Conservation (phyloP, 306 rosid genomes). For the Hippophae tibetana region DNA sequence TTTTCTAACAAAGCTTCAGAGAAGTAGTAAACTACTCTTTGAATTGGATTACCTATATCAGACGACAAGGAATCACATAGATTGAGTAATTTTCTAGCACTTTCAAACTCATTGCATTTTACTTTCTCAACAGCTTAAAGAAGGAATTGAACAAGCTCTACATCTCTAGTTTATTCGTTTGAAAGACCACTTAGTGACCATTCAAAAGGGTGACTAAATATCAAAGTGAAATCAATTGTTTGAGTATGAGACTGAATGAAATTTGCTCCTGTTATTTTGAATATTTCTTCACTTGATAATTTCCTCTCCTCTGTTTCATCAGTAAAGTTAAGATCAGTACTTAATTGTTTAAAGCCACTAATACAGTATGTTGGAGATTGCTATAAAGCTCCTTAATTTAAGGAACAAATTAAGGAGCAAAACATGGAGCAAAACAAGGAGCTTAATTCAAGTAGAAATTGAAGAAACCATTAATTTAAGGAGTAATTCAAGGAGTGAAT, state of each 20-base stretch:
- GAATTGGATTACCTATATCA: slow-evolving; percentile 33
- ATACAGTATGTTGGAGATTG: no score
- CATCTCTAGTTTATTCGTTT: slow-evolving; percentile 37
- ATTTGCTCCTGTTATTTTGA: slow-evolving; percentile 43
- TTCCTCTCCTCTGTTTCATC: slow-evolving; percentile 11
- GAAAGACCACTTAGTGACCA: slow-evolving; percentile 31
- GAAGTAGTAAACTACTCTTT: slow-evolving; percentile 40
- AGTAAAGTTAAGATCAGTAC: background rate
- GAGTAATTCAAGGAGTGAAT: no score
- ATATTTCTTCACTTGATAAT: slow-evolving; percentile 40
- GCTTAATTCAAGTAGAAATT: no score
- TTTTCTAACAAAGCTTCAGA: slow-evolving; percentile 39
- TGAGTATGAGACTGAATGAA: slow-evolving; percentile 37
- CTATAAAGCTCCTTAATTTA: no score
- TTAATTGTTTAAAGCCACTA: slow-evolving; percentile 31
- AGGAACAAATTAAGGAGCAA: no score
- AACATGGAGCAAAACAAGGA: no score
- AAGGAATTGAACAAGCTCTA: slow-evolving; percentile 46
- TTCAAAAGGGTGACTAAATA: slow-evolving; percentile 27
- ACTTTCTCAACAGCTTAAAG: slow-evolving; percentile 53
- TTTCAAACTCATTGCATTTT: slow-evolving; percentile 30
- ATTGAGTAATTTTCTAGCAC: slow-evolving; percentile 28
- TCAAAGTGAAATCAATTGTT: slow-evolving; percentile 6
- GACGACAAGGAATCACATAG: slow-evolving; percentile 31
- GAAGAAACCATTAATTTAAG: no score